A percentile compares a stretch with the other conserved stretches of the same genome.
These are phyloP conservation scores for Globisporangium abappressorium DNA, from an alignment of 352 stramenopile genomes.

Conservation along the genomic window DNA sequence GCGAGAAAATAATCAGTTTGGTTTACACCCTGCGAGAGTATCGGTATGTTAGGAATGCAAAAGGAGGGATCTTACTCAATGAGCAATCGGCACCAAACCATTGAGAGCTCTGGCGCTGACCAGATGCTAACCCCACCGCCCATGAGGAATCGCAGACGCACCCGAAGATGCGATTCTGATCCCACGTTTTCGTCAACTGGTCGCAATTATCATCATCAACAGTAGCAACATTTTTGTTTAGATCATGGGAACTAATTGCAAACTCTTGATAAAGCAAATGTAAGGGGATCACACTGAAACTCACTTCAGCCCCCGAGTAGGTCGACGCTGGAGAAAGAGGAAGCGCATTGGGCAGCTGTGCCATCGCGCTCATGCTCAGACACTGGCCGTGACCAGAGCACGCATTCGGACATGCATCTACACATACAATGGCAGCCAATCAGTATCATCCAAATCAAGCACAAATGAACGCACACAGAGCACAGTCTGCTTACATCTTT, in stretches of 20 bases:
- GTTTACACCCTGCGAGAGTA: not conserved
- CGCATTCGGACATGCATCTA: conserved; percentile 43
- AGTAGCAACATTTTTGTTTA: not conserved
- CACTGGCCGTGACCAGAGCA: conserved; percentile 78
- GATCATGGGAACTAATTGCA: not conserved
- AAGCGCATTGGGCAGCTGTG: conserved; percentile 38
- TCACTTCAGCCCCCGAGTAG: conserved; percentile 51
- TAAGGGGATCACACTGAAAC: not conserved
- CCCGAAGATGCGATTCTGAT: conserved; percentile 71
- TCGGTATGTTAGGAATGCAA: not conserved
- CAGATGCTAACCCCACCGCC: conserved; percentile 61
- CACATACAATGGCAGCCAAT: too few species aligned
- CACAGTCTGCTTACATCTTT: conserved; percentile 40
- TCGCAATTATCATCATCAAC: not conserved
- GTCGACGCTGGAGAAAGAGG: conserved; percentile 54
- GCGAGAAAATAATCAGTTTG: not conserved
- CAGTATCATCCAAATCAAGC: too few species aligned
- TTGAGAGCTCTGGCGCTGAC: conserved; percentile 77
- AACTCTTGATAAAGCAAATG: not conserved
- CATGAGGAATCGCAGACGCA: conserved; percentile 82
- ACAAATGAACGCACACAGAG: not conserved
- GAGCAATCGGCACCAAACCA: conserved; percentile 91
- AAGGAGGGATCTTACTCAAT: conserved; percentile 30
- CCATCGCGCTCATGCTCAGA: conserved; percentile 63
- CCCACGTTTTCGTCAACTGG: conserved; percentile 59